Percentiles rank a stretch among this genome's conserved stretches.
Evolutionary conservation across 768 basidiomycete species (phyloP).

Genomic region (Botryobasidium botryosum): DNA sequence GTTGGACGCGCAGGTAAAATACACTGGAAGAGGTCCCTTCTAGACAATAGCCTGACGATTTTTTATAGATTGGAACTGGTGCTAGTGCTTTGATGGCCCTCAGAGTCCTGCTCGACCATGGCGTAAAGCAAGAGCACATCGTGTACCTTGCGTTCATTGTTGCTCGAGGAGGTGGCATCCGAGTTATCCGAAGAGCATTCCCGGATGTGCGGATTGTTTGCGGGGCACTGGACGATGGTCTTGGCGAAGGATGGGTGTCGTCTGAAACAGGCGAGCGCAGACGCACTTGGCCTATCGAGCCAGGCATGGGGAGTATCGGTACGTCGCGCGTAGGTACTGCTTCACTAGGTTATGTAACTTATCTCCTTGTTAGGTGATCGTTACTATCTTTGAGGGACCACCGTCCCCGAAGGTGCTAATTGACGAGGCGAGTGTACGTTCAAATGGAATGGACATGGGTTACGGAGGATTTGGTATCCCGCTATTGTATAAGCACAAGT

Average conservation of each 20-base stretch:
- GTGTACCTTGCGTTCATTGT: constrained; percentile 84
- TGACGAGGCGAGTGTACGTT: too few species aligned
- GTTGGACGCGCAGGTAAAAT: constrained; percentile 64
- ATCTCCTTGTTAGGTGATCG: constrained; percentile 21
- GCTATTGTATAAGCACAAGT: too few species aligned
- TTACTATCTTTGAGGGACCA: constrained; percentile 29
- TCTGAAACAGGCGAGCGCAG: constrained; percentile 34
- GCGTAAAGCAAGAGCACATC: constrained; percentile 66
- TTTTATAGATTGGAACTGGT: constrained; percentile 68
- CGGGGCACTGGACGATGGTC: constrained; percentile 61
- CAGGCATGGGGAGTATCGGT: constrained; percentile 85
- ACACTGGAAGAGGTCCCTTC: not conserved
- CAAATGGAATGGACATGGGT: too few species aligned
- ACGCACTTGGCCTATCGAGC: constrained; percentile 53
- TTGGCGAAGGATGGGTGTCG: constrained; percentile 60
- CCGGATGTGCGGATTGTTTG: constrained; percentile 72
- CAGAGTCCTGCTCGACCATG: constrained; percentile 83
- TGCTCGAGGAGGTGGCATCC: constrained; percentile 63
- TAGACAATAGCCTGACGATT: not conserved
- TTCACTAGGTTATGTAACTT: not conserved
- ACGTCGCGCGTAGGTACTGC: constrained; percentile 12
- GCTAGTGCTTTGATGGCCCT: constrained; percentile 93
- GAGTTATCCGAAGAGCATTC: constrained; percentile 65
- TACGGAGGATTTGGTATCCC: too few species aligned
- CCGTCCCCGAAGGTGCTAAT: too few species aligned